phyloP scores from a whole-genome alignment of 352 stramenopile species.

The Phytopythium aichiense region DNA sequence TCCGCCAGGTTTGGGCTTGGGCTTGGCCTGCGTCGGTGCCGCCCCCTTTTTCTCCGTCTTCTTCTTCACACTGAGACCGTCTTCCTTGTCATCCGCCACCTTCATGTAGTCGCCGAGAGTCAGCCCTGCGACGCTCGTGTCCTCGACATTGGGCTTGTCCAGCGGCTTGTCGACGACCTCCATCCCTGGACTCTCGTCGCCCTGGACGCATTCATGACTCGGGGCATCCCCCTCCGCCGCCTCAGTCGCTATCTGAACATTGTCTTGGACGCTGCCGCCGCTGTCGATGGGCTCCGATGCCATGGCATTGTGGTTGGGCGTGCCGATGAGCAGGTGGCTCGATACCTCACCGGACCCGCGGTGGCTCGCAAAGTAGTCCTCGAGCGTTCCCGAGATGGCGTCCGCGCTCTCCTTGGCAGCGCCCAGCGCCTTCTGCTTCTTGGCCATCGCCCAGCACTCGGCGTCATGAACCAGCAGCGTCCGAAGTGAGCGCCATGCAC shows the following conservation, averaged over 20 bases:
- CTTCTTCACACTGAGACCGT: constrained; percentile 3
- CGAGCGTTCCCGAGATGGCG: constrained; percentile 16
- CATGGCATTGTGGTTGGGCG: constrained; percentile 49
- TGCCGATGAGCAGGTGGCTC: constrained; percentile 53
- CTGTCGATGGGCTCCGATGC: constrained; percentile 27
- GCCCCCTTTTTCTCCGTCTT: constrained; percentile 7
- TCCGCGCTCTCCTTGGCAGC: background rate
- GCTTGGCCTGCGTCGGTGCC: background rate
- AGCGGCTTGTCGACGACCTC: background rate
- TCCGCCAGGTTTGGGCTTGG: constrained; percentile 6
- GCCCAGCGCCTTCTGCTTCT: background rate
- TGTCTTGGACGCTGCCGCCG: constrained; percentile 2
- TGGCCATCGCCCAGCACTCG: background rate
- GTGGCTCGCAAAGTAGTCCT: constrained; percentile 30
- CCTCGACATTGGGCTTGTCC: constrained; percentile 1
- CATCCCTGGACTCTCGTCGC: constrained; percentile 6
- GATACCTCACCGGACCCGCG: constrained; percentile 32
- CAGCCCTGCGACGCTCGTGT: constrained; percentile 36
- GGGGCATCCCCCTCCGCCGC: constrained; percentile 20
- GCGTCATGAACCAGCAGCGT: background rate
- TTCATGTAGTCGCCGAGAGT: constrained; percentile 63
- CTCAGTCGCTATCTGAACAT: constrained; percentile 6
- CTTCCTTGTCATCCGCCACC: constrained; percentile 23
- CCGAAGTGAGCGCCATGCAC: background rate
- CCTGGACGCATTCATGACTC: background rate